phyloP scores from a whole-genome alignment of 345 rosid species.

The thale cress (Arabidopsis thaliana) region DNA sequence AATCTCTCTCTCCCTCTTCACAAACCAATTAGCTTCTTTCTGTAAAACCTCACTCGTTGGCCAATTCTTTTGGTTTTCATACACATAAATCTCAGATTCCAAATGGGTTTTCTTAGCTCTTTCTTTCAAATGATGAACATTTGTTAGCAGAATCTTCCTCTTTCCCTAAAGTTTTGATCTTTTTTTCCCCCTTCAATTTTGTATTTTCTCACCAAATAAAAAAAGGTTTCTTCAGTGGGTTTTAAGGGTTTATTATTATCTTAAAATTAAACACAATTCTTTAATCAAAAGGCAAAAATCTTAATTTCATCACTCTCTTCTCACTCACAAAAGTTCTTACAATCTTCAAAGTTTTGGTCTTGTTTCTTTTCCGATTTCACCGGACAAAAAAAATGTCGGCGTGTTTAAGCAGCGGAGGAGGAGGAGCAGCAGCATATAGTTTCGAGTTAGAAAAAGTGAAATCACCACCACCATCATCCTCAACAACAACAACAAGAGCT shows the following conservation, averaged over 20 bases:
- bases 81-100: conserved; percentile 22
- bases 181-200: conserved; percentile 38
- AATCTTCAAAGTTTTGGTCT: not conserved
- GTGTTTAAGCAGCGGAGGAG: conserved; percentile 75
- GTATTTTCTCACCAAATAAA: not conserved
- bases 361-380: not conserved
- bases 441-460: conserved; percentile 80
- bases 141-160: conserved; percentile 31
- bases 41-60: conserved; percentile 42
- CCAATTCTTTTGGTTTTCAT: conserved; percentile 9
- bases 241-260: conserved; percentile 53
- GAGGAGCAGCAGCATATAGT: conserved; percentile 60
- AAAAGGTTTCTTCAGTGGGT: conserved; percentile 43
- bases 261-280: not conserved
- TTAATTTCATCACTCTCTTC: conserved; percentile 33
- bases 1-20: conserved; percentile 24
- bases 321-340: conserved; percentile 16
- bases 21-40: conserved; percentile 31
- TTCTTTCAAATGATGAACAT: conserved; percentile 31
- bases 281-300: conserved; percentile 24
- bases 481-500: conserved; percentile 54
- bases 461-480: conserved; percentile 56
- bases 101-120: conserved; percentile 21
- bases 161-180: conserved; percentile 48
- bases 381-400: conserved; percentile 64